phyloP scores from a whole-genome alignment of 306 rosid species.

The Corylus americana region DNA sequence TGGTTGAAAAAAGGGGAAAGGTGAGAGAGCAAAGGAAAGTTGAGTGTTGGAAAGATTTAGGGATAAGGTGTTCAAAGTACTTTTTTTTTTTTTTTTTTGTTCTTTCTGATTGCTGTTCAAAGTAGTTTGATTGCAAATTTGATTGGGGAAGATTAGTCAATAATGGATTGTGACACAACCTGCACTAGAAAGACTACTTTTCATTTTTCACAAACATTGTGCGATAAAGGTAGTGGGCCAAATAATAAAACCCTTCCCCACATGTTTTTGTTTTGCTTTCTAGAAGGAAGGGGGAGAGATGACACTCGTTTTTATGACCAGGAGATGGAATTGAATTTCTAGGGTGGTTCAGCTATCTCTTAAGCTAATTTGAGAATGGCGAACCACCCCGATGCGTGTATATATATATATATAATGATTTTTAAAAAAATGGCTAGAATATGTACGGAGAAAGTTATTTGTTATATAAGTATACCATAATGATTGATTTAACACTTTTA shows the following conservation, averaged over 20 bases:
- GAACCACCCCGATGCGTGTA: too few relatives aligned
- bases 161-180: slow-evolving; percentile 35
- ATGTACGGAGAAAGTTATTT: too few relatives aligned
- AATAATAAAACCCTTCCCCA: not conserved
- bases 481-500: not conserved
- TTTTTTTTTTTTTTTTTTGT: not conserved
- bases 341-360: too few relatives aligned
- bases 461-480: too few relatives aligned
- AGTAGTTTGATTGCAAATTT: slow-evolving; percentile 8
- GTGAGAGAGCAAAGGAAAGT: not conserved
- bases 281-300: too few relatives aligned
- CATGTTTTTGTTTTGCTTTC: slow-evolving; percentile 2
- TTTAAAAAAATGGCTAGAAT: too few relatives aligned
- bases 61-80: slow-evolving; percentile 7
- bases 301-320: too few relatives aligned
- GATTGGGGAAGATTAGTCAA: not conserved
- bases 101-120: too few relatives aligned
- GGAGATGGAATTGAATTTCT: too few relatives aligned
- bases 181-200: slow-evolving; percentile 15
- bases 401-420: too few relatives aligned
- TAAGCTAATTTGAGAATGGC: too few relatives aligned
- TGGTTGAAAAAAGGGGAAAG: not conserved
- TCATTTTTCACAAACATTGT: too few relatives aligned
- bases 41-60: not conserved
- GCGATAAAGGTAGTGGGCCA: slow-evolving; percentile 9